Evolutionary conservation across 768 basidiomycete genomes (phyloP), one percentile per base, ranked within the genome.

Genomic region (Leccinum subgranulosum): DNA sequence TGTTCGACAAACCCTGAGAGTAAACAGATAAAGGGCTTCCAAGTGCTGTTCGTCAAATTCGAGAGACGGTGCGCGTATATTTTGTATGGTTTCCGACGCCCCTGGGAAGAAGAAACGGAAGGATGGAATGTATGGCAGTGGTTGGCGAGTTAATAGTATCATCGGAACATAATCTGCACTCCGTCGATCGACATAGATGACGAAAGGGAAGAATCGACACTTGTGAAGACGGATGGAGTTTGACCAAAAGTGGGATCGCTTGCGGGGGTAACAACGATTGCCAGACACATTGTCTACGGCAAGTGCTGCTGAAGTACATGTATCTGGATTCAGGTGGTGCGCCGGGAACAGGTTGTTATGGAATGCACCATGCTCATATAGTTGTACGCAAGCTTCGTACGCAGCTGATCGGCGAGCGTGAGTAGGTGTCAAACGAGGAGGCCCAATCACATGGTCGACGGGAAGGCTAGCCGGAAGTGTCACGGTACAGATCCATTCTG

Each of bases 191-290:
- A 71, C 61, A 11, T 69, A 68, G 51, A 76, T 67, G 41, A 91
- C 73, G 31, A 88, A 69, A 8, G 77, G 66, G 52, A 67, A 55
- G 55, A 66, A 25, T 63, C 59, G 31, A 60, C 52, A 36, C 28
- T 60, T n/a, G 59, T 64, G 17, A 66, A 58, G 57, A 53, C 65
- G 66, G 62, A 51, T 64, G 56, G 75, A 68, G 61, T 82, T 81
- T 12, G 60, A 60, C 92, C 92, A 92, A 66, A 93, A 90, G 39
- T 76, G 71, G n/a, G 90, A 83, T 48, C 67, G 70, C 69, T 82
- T 87, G 59, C 81, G 78, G 12, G 73, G 69, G 72, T 92, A 89
- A 51, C 75, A 72, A 39, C 80, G 78, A 12, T 81, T 79, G 10
- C 84, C 84, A 43, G 72, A 63, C 4, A 60, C 53, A 55, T 73